phyloP scores from a whole-genome alignment of 2,329 filamentous ascomycete species.

The Aspergillus quadricinctus region DNA sequence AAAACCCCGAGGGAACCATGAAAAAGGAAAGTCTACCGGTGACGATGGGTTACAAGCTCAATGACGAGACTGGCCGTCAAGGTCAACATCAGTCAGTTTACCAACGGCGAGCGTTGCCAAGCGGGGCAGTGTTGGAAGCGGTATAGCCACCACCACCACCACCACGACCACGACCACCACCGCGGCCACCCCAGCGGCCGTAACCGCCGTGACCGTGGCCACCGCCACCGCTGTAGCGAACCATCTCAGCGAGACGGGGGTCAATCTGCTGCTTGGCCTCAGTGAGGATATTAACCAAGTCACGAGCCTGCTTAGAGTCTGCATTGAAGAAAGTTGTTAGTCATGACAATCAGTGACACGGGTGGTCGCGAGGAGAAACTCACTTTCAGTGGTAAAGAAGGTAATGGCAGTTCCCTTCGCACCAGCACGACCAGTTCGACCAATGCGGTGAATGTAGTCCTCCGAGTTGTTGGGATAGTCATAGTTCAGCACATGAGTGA shows the following conservation, averaged over 20 bases:
- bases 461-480: conserved; percentile 94
- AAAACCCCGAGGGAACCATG: conserved; percentile 14
- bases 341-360: not conserved
- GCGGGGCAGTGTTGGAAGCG: conserved; percentile 55
- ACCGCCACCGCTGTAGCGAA: conserved; percentile 81
- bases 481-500: conserved; percentile 99
- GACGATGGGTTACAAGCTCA: conserved; percentile 25
- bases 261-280: conserved; percentile 99
- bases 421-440: conserved; percentile 69
- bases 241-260: conserved; percentile 92
- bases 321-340: conserved; percentile 15
- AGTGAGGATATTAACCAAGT: conserved; percentile 85
- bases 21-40: conserved; percentile 27
- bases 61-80: conserved; percentile 16
- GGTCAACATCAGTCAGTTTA: conserved; percentile 31
- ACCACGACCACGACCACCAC: conserved; percentile 56
- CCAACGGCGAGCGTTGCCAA: conserved; percentile 56
- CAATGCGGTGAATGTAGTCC: conserved; percentile 66
- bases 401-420: conserved; percentile 94
- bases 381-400: conserved; percentile 98
- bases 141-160: conserved; percentile 49
- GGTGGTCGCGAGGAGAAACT: conserved; percentile 43
- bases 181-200: conserved; percentile 57
- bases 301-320: conserved; percentile 94
- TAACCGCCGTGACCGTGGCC: conserved; percentile 63